Percentiles rank a stretch among this genome's conserved stretches.
These are phyloP conservation scores for Phyllosticta ampelicida DNA, from an alignment of 2,329 filamentous ascomycete genomes.

Conservation along the genomic window DNA sequence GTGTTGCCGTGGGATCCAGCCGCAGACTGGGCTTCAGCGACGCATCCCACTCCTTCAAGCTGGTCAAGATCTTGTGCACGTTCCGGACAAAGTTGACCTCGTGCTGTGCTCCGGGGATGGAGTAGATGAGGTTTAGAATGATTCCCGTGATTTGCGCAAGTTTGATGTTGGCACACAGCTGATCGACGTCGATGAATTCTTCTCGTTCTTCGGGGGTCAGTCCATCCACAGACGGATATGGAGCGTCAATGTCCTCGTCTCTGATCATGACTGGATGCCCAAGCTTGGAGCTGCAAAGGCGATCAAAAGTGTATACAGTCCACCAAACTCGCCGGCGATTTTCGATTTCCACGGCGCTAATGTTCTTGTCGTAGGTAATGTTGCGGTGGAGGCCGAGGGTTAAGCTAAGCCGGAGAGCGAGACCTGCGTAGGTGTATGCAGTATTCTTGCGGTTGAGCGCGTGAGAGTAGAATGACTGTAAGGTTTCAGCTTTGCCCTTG, in stretches of 20 bases:
- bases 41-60: slow-evolving; percentile 29
- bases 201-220: slow-evolving; percentile 23
- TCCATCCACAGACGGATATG: slow-evolving; percentile 26
- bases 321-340: slow-evolving; percentile 16
- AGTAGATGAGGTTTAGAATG: slow-evolving; percentile 21
- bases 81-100: slow-evolving; percentile 21
- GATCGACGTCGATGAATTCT: slow-evolving; percentile 28
- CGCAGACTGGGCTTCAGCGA: slow-evolving; percentile 26
- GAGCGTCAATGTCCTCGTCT: slow-evolving; percentile 37
- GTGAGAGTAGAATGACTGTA: slow-evolving; percentile 15
- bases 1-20: slow-evolving; percentile 22
- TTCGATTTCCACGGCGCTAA: slow-evolving; percentile 11
- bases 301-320: slow-evolving; percentile 33
- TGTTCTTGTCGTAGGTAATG: slow-evolving; percentile 9
- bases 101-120: slow-evolving; percentile 13
- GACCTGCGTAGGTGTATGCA: slow-evolving; percentile 14
- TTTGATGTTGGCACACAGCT: slow-evolving; percentile 28
- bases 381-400: slow-evolving; percentile 13
- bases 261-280: slow-evolving; percentile 39
- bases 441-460: slow-evolving; percentile 15
- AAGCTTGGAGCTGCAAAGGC: slow-evolving; percentile 40
- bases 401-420: slow-evolving; percentile 12
- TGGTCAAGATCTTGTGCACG: slow-evolving; percentile 30
- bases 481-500: not conserved
- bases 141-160: slow-evolving; percentile 29